Conservation (phyloP, 2,329 filamentous ascomycete genomes). For the Hawksworthiomyces lignivorus region DNA sequence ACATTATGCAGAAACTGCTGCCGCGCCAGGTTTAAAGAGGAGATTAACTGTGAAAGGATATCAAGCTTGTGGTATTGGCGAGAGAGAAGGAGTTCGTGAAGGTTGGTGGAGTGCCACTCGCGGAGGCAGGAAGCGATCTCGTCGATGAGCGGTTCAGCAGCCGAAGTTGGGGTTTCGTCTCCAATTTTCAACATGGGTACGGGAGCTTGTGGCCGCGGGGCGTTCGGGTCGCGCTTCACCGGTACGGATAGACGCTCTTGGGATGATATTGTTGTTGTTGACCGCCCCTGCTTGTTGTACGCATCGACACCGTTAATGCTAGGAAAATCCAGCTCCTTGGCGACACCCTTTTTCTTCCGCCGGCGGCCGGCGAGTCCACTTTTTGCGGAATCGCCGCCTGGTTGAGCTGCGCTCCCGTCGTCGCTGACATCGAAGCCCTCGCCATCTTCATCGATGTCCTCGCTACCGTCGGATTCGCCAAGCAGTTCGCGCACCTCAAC, state of each 20-base stretch:
- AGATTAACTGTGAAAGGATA: slow-evolving; percentile 71
- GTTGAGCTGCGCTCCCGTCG: slow-evolving; percentile 26
- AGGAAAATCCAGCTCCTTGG: slow-evolving; percentile 16
- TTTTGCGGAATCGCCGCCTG: slow-evolving; percentile 45
- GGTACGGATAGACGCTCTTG: slow-evolving; percentile 38
- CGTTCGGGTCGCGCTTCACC: slow-evolving; percentile 54
- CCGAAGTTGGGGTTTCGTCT: slow-evolving; percentile 87
- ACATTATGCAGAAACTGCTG: slow-evolving; percentile 92
- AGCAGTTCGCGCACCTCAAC: slow-evolving; percentile 92
- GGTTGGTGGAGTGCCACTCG: slow-evolving; percentile 96
- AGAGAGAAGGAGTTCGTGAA: slow-evolving; percentile 82
- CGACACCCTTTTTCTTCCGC: slow-evolving; percentile 23
- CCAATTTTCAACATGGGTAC: slow-evolving; percentile 97
- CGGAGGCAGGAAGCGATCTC: slow-evolving; percentile 94
- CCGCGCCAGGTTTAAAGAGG: slow-evolving; percentile 73
- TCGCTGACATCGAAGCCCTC: slow-evolving; percentile 26
- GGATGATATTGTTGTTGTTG: slow-evolving; percentile 17
- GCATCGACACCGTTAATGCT: slow-evolving; percentile 10
- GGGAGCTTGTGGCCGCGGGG: slow-evolving; percentile 75
- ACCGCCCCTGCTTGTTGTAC: slow-evolving; percentile 1
- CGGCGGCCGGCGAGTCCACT: slow-evolving; percentile 38
- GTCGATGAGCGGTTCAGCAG: slow-evolving; percentile 85
- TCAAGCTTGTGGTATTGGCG: slow-evolving; percentile 77
- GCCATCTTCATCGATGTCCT: slow-evolving; percentile 35
- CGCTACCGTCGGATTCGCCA: slow-evolving; percentile 58